Percentiles rank a stretch among this genome's conserved stretches.
phyloP scores from a whole-genome alignment of 1,139 yeast species.

The Debaryomyces nepalensis region DNA sequence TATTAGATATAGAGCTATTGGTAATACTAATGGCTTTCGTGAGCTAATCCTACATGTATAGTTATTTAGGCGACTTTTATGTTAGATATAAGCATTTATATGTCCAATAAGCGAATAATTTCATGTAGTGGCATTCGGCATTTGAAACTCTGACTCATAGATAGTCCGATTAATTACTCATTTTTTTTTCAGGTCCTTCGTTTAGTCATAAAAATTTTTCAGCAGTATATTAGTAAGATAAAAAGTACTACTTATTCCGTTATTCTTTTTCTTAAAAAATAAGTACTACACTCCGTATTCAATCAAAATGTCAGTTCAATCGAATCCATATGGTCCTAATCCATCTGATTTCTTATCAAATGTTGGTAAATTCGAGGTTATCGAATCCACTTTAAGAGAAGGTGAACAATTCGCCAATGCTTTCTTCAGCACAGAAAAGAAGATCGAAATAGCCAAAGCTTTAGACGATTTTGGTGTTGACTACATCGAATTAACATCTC shows the following conservation, averaged over 20 bases:
- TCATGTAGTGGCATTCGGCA: neutral
- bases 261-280: slow-evolving; percentile 4
- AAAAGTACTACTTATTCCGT: neutral
- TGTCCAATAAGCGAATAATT: neutral
- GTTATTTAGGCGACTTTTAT: too few species aligned
- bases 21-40: too few species aligned
- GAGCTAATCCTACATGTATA: too few species aligned
- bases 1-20: neutral
- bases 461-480: slow-evolving; percentile 97
- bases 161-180: slow-evolving; percentile 8
- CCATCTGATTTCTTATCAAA: slow-evolving; percentile 92
- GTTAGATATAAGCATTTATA: too few species aligned
- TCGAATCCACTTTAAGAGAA: slow-evolving; percentile 95
- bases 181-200: slow-evolving; percentile 3
- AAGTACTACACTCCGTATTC: neutral
- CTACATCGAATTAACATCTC: slow-evolving; percentile 95
- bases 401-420: slow-evolving; percentile 99
- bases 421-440: slow-evolving; percentile 91
- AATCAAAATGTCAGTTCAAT: slow-evolving; percentile 17
- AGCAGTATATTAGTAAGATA: slow-evolving; percentile 5
- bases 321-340: slow-evolving; percentile 93
- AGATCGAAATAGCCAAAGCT: slow-evolving; percentile 97
- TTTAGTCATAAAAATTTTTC: slow-evolving; percentile 14
- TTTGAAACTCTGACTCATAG: slow-evolving; percentile 7
- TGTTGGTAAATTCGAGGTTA: slow-evolving; percentile 85